A percentile compares a stretch with the other conserved stretches of the same genome.
These are phyloP conservation scores for Aspergillus sp. DNA, from an alignment of 2,329 filamentous ascomycete genomes.

Conservation along the genomic window DNA sequence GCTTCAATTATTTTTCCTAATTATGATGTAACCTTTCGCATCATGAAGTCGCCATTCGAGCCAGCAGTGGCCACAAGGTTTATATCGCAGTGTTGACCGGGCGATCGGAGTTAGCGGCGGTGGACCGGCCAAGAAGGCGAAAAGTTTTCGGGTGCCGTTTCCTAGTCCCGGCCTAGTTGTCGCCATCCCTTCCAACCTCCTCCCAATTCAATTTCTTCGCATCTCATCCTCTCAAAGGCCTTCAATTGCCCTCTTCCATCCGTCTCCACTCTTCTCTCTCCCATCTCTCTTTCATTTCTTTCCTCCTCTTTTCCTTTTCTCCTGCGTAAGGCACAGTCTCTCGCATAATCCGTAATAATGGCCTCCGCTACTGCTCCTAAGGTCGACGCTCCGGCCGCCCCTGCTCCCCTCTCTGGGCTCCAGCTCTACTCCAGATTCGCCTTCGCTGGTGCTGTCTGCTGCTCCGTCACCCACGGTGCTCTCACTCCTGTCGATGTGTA, in stretches of 20 bases:
- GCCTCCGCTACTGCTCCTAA: slow-evolving; percentile 47
- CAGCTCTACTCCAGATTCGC: slow-evolving; percentile 93
- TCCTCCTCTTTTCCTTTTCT: slow-evolving; percentile 13
- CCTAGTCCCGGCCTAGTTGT: slow-evolving; percentile 18
- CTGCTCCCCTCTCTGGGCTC: slow-evolving; percentile 54
- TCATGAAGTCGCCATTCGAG: background rate
- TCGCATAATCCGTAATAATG: slow-evolving; percentile 32
- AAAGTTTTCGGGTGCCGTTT: slow-evolving; percentile 34
- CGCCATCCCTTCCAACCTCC: slow-evolving; percentile 29
- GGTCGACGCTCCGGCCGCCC: slow-evolving; percentile 31
- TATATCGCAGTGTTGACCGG: slow-evolving; percentile 15
- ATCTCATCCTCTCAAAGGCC: slow-evolving; percentile 4
- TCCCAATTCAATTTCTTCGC: slow-evolving; percentile 15
- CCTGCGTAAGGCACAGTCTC: slow-evolving; percentile 20
- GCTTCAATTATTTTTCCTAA: background rate
- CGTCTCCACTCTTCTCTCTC: slow-evolving; percentile 15
- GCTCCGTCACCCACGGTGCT: slow-evolving; percentile 93
- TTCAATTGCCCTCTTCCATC: slow-evolving; percentile 20
- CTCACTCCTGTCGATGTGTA: slow-evolving; percentile 99
- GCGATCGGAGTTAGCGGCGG: slow-evolving; percentile 20
- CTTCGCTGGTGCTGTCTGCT: slow-evolving; percentile 96
- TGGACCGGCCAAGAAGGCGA: slow-evolving; percentile 21
- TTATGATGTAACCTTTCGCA: slow-evolving; percentile 1
- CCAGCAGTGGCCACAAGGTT: background rate
- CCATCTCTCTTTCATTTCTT: slow-evolving; percentile 16